Evolutionary conservation across 192 early-diverging fungal genomes (phyloP).

Genomic region (Irineochytrium annulatum): DNA sequence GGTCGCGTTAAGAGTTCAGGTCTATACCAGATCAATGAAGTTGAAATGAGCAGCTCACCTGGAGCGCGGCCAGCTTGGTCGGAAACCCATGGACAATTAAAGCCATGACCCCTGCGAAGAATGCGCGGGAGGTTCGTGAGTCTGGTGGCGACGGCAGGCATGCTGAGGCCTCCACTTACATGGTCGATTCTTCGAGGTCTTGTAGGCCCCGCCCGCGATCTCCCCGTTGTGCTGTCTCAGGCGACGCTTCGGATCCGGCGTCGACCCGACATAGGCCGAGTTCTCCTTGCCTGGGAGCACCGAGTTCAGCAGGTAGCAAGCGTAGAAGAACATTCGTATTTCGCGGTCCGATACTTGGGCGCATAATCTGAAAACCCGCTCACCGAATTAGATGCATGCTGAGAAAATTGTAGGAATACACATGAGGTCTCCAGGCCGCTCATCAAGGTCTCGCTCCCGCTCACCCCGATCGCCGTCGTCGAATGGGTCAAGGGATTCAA

Average conservation of each 20-base stretch:
- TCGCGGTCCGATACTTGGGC: no score
- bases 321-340: conserved; percentile 33
- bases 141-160: neutral
- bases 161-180: conserved; percentile 20
- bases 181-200: conserved; percentile 39
- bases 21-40: neutral
- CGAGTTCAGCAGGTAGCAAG: conserved; percentile 44
- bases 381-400: no score
- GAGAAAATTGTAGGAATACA: no score
- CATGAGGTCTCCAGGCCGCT: no score
- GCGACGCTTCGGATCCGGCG: conserved; percentile 46
- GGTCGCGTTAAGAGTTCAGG: no score
- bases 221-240: conserved; percentile 54
- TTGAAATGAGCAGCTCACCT: conserved; percentile 23
- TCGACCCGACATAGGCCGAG: conserved; percentile 49
- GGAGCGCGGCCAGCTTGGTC: conserved; percentile 38
- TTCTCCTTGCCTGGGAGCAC: conserved; percentile 19
- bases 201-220: conserved; percentile 50
- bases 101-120: conserved; percentile 40
- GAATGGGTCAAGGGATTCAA: no score
- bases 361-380: no score
- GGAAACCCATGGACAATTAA: conserved; percentile 47
- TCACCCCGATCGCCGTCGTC: no score
- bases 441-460: no score
- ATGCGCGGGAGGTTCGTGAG: neutral